Conservation (phyloP, 192 early-diverging fungal species). For the Paraglomus brasilianum region DNA sequence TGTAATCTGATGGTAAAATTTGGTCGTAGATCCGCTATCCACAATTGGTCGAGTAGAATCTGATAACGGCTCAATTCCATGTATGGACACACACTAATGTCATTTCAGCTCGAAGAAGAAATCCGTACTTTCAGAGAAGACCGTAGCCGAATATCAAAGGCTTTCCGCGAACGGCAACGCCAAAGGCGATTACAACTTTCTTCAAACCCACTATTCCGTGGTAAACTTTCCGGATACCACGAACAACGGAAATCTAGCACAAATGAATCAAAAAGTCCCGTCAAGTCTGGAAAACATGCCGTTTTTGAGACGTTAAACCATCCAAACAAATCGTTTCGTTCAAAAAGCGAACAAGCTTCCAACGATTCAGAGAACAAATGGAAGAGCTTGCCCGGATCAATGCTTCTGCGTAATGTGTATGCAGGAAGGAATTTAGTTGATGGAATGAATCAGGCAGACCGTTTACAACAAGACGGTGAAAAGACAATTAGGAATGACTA, state of each 20-base stretch:
- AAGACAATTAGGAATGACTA: constrained; percentile 54
- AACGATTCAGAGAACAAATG: not conserved
- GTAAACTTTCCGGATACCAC: not conserved
- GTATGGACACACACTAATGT: too few species aligned
- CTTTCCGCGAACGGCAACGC: constrained; percentile 23
- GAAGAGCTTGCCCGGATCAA: not conserved
- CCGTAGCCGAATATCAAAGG: constrained; percentile 1
- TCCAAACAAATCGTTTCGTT: not conserved
- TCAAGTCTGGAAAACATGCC: not conserved
- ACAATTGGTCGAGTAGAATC: too few species aligned
- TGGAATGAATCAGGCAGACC: not conserved
- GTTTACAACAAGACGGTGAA: not conserved
- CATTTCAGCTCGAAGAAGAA: not conserved
- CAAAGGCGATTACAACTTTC: constrained; percentile 6
- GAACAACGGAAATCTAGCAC: not conserved
- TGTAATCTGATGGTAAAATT: too few species aligned
- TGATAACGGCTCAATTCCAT: too few species aligned
- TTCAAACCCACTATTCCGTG: not conserved
- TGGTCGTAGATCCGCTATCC: too few species aligned
- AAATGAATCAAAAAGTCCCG: not conserved
- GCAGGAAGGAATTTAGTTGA: not conserved
- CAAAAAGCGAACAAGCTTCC: not conserved
- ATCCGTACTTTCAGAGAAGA: not conserved
- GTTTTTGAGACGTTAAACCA: not conserved
- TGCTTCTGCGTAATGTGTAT: not conserved